Conservation (phyloP, 345 rosid genomes). For the Garcia nutans region DNA sequence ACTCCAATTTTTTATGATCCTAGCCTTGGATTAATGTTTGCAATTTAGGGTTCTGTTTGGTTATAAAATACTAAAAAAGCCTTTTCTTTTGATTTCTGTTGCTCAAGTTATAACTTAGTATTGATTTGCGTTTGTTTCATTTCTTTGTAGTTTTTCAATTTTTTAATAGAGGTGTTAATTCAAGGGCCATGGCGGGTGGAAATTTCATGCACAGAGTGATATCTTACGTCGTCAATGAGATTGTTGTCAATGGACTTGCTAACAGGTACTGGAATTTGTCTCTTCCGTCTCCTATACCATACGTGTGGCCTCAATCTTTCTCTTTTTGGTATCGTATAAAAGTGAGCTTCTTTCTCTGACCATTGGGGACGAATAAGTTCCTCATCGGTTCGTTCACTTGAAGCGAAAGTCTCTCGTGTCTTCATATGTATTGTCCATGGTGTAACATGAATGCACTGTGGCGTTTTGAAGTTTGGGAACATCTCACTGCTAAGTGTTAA, state of each 20-base stretch:
- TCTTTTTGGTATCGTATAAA: not conserved
- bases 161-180: not conserved
- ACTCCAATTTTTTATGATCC: not conserved
- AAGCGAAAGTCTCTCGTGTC: conserved; percentile 38
- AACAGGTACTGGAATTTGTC: conserved; percentile 52
- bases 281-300: not conserved
- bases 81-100: not conserved
- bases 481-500: not conserved
- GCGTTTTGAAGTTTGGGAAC: conserved; percentile 21
- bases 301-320: not conserved
- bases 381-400: conserved; percentile 52
- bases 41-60: not conserved
- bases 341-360: conserved; percentile 46
- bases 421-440: not conserved
- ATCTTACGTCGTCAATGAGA: conserved; percentile 69
- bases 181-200: conserved; percentile 73
- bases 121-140: not conserved
- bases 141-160: not conserved
- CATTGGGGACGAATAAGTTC: conserved; percentile 30
- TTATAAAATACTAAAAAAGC: not conserved
- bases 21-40: not conserved
- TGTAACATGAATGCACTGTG: conserved; percentile 3
- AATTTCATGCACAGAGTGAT: conserved; percentile 79
- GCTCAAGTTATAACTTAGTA: not conserved
- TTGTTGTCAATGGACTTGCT: conserved; percentile 81